phyloP scores from a whole-genome alignment of 768 basidiomycete genomes.

The Leccinum truebloodii region DNA sequence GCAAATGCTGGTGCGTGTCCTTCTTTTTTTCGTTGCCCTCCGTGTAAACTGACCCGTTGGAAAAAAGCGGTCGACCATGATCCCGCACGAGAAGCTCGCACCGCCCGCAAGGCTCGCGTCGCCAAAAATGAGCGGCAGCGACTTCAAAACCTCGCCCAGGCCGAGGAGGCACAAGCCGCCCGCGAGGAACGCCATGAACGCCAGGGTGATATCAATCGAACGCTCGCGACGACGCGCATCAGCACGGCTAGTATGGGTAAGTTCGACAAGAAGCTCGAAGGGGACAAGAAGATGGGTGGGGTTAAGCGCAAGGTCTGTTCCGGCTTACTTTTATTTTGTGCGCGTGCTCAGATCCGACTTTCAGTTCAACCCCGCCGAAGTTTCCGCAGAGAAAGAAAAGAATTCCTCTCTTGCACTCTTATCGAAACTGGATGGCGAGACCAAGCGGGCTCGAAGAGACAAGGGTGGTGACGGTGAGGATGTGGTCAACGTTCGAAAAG shows the following conservation, averaged over 20 bases:
- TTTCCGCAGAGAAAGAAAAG: slow-evolving; percentile 64
- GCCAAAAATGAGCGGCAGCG: slow-evolving; percentile 85
- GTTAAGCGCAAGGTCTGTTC: slow-evolving; percentile 83
- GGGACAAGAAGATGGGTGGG: slow-evolving; percentile 86
- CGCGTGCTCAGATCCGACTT: background rate
- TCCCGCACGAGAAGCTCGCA: slow-evolving; percentile 71
- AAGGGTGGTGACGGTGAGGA: slow-evolving; percentile 38
- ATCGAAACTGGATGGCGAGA: slow-evolving; percentile 70
- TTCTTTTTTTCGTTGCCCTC: background rate
- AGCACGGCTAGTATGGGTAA: slow-evolving; percentile 96
- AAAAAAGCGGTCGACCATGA: slow-evolving; percentile 72
- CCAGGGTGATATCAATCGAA: slow-evolving; percentile 73
- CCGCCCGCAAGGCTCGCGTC: slow-evolving; percentile 78
- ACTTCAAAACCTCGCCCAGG: slow-evolving; percentile 67
- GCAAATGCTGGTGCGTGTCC: slow-evolving; percentile 70
- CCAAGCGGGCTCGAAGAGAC: slow-evolving; percentile 53
- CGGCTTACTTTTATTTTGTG: background rate
- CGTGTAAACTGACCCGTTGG: background rate
- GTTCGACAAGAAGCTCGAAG: slow-evolving; percentile 88
- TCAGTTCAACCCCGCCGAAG: slow-evolving; percentile 88
- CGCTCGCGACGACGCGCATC: slow-evolving; percentile 69
- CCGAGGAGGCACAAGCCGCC: slow-evolving; percentile 34
- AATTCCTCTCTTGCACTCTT: slow-evolving; percentile 74
- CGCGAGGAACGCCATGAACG: slow-evolving; percentile 45
- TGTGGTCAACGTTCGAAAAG: slow-evolving; percentile 86